Evolutionary conservation across 345 rosid species (phyloP), one percentile per base, ranked within the genome.

Genomic region (Zanthoxylum bungeanum): DNA sequence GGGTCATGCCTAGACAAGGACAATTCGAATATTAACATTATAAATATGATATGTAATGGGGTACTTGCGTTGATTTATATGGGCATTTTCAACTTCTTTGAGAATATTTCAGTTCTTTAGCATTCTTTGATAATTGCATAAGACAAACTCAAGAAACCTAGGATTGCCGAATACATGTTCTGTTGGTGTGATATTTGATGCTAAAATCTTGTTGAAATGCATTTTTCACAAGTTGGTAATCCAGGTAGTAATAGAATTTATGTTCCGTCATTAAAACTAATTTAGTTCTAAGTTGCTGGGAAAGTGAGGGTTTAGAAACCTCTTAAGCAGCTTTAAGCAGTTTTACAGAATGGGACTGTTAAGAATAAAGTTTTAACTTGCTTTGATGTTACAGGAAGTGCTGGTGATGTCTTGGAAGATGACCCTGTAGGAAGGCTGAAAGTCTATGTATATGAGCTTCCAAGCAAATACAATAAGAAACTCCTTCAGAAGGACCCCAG

Each of bases 401-500:
- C 97, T 55, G 98, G 98, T 58, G 98, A 94, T 82, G 98, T 92
- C 9, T 77, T 94, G 74, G 98, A 94, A 73, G 98, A 94, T 77
- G 72, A 94, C 82, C 98, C 98, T 17, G 95, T 94, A 19, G 97
- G 98, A 61, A 90, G 78, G 87, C 77, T 94, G 62, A 94, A 92
- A 83, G 98, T 92, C 16, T 92, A 81, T 52, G 82, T 94, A 7
- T 92, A 94, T 39, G 98, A 92, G 70, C 98, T 94, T 22, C 98
- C 98, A 16, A 94, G 91, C 86, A 92, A 90, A 63, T 92, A 94
- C 81, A 94, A 90, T 82, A 94, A 89, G 86, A 94, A 92, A 64
- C 70, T 92, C 40, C 97, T 92, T 9, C 98, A 90, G 69, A 94
- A 92, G 73, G 98, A 94, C n/a, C 90, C 97, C 22, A 84, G 98